Evolutionary conservation across 1,284 basidiomycete species (phyloP), one percentile per base, ranked within the genome.

Genomic region (Heterobasidion parviporum): DNA sequence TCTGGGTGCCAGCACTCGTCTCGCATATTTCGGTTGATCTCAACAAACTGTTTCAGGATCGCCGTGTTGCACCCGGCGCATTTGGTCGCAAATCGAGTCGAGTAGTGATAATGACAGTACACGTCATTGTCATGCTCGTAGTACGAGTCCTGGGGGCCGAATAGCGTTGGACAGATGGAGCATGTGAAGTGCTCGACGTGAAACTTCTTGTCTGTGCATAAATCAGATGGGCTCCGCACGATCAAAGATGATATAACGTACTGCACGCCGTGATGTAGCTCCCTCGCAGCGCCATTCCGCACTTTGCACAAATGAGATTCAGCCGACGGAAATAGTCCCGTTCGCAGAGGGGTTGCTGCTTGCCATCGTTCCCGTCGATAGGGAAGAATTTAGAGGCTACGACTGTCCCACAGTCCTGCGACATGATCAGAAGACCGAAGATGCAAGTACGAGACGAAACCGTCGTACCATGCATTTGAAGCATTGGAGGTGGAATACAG

Each of bases 1-100:
- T 99, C 96, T 52, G 96, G 96, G 80, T 99, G 96, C 96, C 97
- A 99, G 68, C 97, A 98, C 74, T 99, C 97, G 73, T 99, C 94
- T 57, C 87, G 82, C 79, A 92, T 93, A 73, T 98, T 99, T 60
- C 96, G 83, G 68, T 99, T 99, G 74, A 99, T 98, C 75, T 99
- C 96, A 59, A 99, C 96, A 67, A 98, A 99, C 70, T 99, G 96
- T 74, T 99, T 99, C 64, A 99, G 76, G 62, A 99, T 99, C n/a
- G 97, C 97, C 56, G 90, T 97, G 64, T 87, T 92, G 73, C 96
- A 99, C 3, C 96, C 97, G 0, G 94, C 94, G 70, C 96, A 99
- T 70, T 98, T 98, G 56, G 95, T 97, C 3, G 96, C 96, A 69
- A 98, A 99, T 60, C 94, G 87, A 10, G 95, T 98, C 43, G 94